Evolutionary conservation across 2,329 filamentous ascomycete species (phyloP).

Genomic region (Aspergillus phoenicis): DNA sequence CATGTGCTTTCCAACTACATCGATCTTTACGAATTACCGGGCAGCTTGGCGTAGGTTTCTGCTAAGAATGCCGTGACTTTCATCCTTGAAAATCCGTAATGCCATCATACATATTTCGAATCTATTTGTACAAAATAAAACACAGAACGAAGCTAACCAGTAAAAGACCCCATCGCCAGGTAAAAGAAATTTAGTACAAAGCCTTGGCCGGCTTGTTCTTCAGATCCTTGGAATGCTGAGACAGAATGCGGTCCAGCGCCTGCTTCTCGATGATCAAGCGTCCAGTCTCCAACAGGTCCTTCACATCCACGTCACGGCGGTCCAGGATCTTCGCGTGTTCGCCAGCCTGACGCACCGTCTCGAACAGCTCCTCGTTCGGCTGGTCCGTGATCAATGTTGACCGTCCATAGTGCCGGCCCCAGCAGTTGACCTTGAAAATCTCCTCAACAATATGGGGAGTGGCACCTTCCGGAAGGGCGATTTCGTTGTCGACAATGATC

Average conservation of each 20-base stretch:
- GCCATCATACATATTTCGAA: conserved; percentile 21
- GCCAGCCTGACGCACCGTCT: conserved; percentile 65
- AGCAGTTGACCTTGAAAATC: conserved; percentile 70
- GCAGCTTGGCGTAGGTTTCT: background rate
- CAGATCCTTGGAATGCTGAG: conserved; percentile 59
- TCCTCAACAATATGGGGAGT: conserved; percentile 63
- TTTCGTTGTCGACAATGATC: conserved; percentile 78
- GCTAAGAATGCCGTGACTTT: background rate
- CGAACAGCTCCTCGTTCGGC: conserved; percentile 64
- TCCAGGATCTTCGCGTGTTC: conserved; percentile 70
- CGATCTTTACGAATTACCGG: background rate
- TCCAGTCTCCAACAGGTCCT: conserved; percentile 84
- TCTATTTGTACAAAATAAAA: conserved; percentile 38
- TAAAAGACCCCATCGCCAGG: conserved; percentile 2
- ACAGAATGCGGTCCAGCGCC: conserved; percentile 75
- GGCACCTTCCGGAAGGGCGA: conserved; percentile 60
- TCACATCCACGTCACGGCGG: conserved; percentile 85
- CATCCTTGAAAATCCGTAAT: background rate
- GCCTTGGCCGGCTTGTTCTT: conserved; percentile 37
- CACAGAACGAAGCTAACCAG: conserved; percentile 17
- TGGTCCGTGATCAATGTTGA: conserved; percentile 73
- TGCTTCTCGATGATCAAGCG: conserved; percentile 83
- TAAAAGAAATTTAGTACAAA: conserved; percentile 29
- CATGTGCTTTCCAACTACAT: background rate
- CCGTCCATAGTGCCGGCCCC: conserved; percentile 68